These are phyloP conservation scores for Hyphopichia khmerensis DNA, from an alignment of 1,139 yeast species.

Conservation along the genomic window DNA sequence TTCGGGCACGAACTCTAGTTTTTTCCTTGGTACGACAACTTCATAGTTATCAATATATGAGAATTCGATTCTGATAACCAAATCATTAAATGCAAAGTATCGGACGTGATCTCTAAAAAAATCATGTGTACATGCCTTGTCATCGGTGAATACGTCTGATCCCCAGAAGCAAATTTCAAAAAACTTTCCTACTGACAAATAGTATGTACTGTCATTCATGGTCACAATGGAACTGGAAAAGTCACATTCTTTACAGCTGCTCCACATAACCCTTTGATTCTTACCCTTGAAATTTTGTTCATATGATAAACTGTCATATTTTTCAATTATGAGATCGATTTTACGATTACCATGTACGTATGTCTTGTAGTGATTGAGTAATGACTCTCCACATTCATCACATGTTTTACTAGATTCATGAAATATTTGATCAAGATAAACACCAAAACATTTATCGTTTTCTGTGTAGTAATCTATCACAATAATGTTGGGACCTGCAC, in stretches of 20 bases:
- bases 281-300: slow-evolving; percentile 51
- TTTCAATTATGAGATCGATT: slow-evolving; percentile 73
- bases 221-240: slow-evolving; percentile 75
- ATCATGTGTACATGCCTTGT: slow-evolving; percentile 51
- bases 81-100: slow-evolving; percentile 79
- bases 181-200: slow-evolving; percentile 89
- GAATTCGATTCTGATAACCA: slow-evolving; percentile 79
- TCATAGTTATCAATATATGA: slow-evolving; percentile 73
- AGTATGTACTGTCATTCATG: slow-evolving; percentile 90
- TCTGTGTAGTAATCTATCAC: slow-evolving; percentile 88
- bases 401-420: slow-evolving; percentile 68
- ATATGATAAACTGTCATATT: slow-evolving; percentile 51
- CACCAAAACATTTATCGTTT: slow-evolving; percentile 86
- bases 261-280: slow-evolving; percentile 78
- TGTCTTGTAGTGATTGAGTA: slow-evolving; percentile 76
- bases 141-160: slow-evolving; percentile 36
- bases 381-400: slow-evolving; percentile 73
- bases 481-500: slow-evolving; percentile 83
- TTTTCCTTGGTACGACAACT: slow-evolving; percentile 73
- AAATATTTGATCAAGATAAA: slow-evolving; percentile 78
- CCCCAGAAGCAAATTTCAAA: slow-evolving; percentile 88
- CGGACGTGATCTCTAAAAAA: slow-evolving; percentile 78
- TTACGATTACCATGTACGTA: slow-evolving; percentile 90
- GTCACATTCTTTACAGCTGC: slow-evolving; percentile 80
- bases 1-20: slow-evolving; percentile 70